Base-by-base conservation (phyloP, 2,329 filamentous ascomycete genomes). In the Sclerotinia minor region DNA sequence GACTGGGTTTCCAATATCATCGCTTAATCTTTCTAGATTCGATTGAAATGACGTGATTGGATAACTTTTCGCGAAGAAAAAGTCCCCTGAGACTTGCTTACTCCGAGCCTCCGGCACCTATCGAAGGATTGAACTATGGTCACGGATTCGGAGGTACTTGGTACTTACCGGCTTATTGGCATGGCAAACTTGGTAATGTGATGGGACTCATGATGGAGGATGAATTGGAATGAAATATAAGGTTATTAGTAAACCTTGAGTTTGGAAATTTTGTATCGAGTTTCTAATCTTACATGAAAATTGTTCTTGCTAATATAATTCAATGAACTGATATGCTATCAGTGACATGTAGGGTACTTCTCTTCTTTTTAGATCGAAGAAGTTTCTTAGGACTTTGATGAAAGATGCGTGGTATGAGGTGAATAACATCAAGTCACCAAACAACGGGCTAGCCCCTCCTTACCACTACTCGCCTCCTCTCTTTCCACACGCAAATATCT, bases 201-300 rank as follows among this genome's bases (percentile, higher is more conserved):
- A 55, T 55, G 13, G 35, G 8, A 2, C 6, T 35, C 35, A 24
- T 38, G 53, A 38, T 32, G 52, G 19, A 54, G 4, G 32, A 55
- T 55, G 32, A 21, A 29, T 32, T 19, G 52, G 29, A 32, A 32
- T 32, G 24, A 29, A 29, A 29, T 29, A 29, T 29, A 29, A n/a
- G n/a, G n/a, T n/a, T 38, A 38, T 29, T 55, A 11, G 19, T 24
- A n/a, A 38, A 8, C 11, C 53, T 24, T 38, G 21, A 21, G 19
- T 35, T 57, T 57, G 53, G 32, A 38, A 38, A 24, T 57, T 57
- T 57, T 57, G 53, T 32, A n/a, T 38, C 38, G 21, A 15, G 17
- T 57, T n/a, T n/a, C n/a, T n/a, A n/a, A n/a, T n/a, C 13, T n/a
- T 35, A 54, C 32, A n/a, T 35, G 21, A 21, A 29, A 54, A 29